phyloP scores from a whole-genome alignment of 352 stramenopile genomes.

The Phytophthora vignae region DNA sequence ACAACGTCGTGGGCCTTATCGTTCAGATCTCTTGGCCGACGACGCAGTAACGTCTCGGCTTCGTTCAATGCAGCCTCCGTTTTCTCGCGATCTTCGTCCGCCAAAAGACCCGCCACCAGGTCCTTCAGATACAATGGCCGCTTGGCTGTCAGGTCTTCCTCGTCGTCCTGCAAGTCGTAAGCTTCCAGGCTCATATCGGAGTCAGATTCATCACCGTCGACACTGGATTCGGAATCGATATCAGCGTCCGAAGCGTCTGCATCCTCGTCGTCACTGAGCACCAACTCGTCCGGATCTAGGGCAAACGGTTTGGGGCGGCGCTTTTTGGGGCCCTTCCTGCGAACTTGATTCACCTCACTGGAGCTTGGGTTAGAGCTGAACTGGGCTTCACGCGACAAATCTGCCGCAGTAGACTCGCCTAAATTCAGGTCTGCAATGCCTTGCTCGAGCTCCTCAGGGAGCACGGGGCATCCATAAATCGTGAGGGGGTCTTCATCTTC shows the following conservation, averaged over 20 bases:
- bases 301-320: constrained; percentile 31
- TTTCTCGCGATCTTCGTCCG: constrained; percentile 69
- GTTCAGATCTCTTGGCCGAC: constrained; percentile 65
- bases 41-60: constrained; percentile 62
- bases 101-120: constrained; percentile 56
- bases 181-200: constrained; percentile 77
- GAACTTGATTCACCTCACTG: not conserved
- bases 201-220: constrained; percentile 49
- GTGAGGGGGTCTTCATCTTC: constrained; percentile 46
- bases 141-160: constrained; percentile 66
- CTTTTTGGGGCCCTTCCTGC: constrained; percentile 25
- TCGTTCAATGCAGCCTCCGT: constrained; percentile 60
- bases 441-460: constrained; percentile 34
- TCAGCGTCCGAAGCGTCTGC: constrained; percentile 24
- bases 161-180: constrained; percentile 73
- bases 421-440: constrained; percentile 22
- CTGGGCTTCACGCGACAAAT: not conserved
- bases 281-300: constrained; percentile 68
- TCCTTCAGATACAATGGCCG: constrained; percentile 82
- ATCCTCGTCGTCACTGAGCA: constrained; percentile 60
- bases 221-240: constrained; percentile 33
- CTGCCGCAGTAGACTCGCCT: constrained; percentile 1
- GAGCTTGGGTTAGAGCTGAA: not conserved
- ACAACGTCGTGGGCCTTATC: constrained; percentile 65
- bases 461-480: constrained; percentile 40